phyloP scores from a whole-genome alignment of 2,329 filamentous ascomycete genomes.

The Grosmannia clavigera region DNA sequence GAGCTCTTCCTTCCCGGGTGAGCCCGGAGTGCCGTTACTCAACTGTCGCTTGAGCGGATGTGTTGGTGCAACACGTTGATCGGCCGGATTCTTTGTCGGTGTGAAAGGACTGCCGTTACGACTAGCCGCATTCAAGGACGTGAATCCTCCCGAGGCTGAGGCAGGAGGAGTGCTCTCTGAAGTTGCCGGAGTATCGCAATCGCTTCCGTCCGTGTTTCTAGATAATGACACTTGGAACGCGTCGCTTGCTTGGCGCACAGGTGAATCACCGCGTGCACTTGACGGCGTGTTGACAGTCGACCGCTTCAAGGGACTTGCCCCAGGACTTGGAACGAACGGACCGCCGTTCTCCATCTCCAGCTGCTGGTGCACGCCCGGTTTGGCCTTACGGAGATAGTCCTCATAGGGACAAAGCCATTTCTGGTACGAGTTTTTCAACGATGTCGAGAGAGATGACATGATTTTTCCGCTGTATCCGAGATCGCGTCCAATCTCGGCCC shows the following conservation, averaged over 20 bases:
- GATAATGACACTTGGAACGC: slow-evolving; percentile 37
- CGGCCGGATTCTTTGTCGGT: slow-evolving; percentile 52
- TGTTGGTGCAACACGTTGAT: slow-evolving; percentile 43
- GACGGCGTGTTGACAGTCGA: slow-evolving; percentile 47
- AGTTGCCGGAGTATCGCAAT: slow-evolving; percentile 31
- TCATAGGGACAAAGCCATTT: slow-evolving; percentile 96
- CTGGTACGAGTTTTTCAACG: slow-evolving; percentile 95
- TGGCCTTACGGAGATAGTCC: slow-evolving; percentile 80
- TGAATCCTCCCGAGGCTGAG: slow-evolving; percentile 52
- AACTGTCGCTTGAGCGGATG: slow-evolving; percentile 67
- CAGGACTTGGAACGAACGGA: slow-evolving; percentile 66
- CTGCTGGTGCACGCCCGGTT: slow-evolving; percentile 93
- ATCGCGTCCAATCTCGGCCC: slow-evolving; percentile 95
- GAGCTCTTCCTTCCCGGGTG: slow-evolving; percentile 32
- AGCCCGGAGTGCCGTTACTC: slow-evolving; percentile 44
- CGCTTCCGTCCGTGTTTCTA: slow-evolving; percentile 25
- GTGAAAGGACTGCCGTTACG: slow-evolving; percentile 49
- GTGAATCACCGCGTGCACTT: slow-evolving; percentile 51
- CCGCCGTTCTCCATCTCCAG: slow-evolving; percentile 88
- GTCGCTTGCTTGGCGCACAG: slow-evolving; percentile 46
- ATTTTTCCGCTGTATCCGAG: slow-evolving; percentile 98
- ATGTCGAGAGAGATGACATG: slow-evolving; percentile 96
- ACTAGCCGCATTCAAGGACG: slow-evolving; percentile 56
- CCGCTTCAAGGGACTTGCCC: slow-evolving; percentile 57
- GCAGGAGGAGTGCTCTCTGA: slow-evolving; percentile 32